A percentile compares a stretch with the other conserved stretches of the same genome.
phyloP scores from a whole-genome alignment of 2,329 filamentous ascomycete species.

The Cladorrhinum sp. region DNA sequence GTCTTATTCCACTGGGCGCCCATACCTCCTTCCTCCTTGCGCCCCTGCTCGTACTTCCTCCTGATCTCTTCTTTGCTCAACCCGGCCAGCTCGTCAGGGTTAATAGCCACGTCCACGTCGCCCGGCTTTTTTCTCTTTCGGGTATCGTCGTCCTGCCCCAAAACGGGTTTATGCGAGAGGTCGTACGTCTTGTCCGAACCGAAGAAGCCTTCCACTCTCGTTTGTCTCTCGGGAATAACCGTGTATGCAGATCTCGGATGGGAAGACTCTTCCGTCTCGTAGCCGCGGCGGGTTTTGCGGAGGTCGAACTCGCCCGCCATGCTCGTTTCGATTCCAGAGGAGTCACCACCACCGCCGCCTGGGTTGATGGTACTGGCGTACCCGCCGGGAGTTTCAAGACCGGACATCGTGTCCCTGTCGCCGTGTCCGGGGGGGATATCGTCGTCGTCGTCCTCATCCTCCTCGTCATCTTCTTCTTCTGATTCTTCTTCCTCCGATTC shows the following conservation, averaged over 20 bases:
- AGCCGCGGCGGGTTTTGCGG: conserved; percentile 79
- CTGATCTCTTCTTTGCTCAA: conserved; percentile 82
- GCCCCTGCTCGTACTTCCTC: conserved; percentile 74
- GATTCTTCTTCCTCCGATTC: conserved; percentile 68
- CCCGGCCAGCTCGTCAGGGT: conserved; percentile 75
- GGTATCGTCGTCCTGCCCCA: conserved; percentile 74
- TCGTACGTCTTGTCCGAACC: conserved; percentile 94
- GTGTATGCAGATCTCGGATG: conserved; percentile 74
- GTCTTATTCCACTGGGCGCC: conserved; percentile 57
- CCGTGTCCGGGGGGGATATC: conserved; percentile 50
- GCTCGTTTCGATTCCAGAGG: conserved; percentile 66
- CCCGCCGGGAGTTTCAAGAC: conserved; percentile 77
- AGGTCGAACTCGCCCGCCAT: conserved; percentile 87
- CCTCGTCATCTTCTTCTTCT: conserved; percentile 56
- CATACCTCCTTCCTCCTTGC: conserved; percentile 56
- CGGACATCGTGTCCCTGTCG: conserved; percentile 71
- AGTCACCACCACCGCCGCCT: conserved; percentile 61
- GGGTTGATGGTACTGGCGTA: conserved; percentile 77
- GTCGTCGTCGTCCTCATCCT: conserved; percentile 51
- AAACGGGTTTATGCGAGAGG: conserved; percentile 65
- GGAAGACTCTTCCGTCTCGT: conserved; percentile 76
- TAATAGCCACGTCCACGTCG: conserved; percentile 89
- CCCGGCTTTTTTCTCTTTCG: conserved; percentile 93
- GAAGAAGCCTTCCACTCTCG: conserved; percentile 88
- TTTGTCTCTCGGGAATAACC: conserved; percentile 83